Evolutionary conservation across 2,329 filamentous ascomycete species (phyloP).

Genomic region (Aspergillus pseudonomiae): DNA sequence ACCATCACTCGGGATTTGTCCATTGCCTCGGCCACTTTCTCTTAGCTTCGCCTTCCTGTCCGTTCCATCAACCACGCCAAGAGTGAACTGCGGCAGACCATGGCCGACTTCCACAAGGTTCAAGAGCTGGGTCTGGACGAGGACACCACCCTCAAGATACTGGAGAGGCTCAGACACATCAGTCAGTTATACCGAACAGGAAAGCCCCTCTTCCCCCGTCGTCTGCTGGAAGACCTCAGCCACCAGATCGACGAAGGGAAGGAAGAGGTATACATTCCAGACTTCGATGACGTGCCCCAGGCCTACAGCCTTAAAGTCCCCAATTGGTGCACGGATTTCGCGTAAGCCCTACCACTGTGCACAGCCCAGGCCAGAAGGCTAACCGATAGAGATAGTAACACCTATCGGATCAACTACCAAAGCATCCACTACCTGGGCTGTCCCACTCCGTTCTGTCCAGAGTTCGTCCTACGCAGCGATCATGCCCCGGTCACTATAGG

Average conservation of each 20-base stretch:
- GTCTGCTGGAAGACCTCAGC: slow-evolving; percentile 21
- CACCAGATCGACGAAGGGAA: slow-evolving; percentile 19
- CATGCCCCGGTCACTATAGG: slow-evolving; percentile 21
- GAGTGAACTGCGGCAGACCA: background rate
- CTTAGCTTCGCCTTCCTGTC: background rate
- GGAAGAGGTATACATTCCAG: slow-evolving; percentile 21
- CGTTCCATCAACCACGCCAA: background rate
- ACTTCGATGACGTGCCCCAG: slow-evolving; percentile 19
- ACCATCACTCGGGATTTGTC: background rate
- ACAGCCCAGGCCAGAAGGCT: background rate
- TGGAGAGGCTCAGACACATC: slow-evolving; percentile 22
- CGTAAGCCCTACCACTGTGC: slow-evolving; percentile 12
- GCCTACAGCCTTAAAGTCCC: slow-evolving; percentile 23
- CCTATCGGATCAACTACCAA: slow-evolving; percentile 24
- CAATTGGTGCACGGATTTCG: slow-evolving; percentile 18
- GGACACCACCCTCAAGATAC: slow-evolving; percentile 12
- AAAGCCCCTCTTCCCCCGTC: slow-evolving; percentile 26
- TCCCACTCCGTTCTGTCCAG: slow-evolving; percentile 17
- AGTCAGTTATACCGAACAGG: slow-evolving; percentile 22
- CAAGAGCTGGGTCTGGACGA: slow-evolving; percentile 9
- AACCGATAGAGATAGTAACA: slow-evolving; percentile 14
- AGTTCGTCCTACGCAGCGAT: slow-evolving; percentile 14
- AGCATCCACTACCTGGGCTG: slow-evolving; percentile 23
- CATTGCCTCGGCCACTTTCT: background rate
- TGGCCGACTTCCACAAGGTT: background rate